Evolutionary conservation across 306 rosid species (phyloP), one percentile per base, ranked within the genome.

Genomic region (Potentilla sterilis): DNA sequence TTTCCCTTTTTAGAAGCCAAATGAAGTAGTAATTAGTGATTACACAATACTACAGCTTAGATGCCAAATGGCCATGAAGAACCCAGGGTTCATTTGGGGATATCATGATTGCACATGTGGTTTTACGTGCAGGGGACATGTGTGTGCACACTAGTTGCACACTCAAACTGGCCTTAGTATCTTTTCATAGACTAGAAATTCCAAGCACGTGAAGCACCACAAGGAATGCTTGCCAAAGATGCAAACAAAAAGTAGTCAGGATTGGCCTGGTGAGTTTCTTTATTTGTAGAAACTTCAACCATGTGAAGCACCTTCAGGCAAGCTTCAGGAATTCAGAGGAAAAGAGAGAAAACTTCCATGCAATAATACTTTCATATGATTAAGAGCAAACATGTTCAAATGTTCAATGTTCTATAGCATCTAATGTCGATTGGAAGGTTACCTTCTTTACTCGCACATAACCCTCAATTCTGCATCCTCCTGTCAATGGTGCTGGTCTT

Each of bases 391-490:
- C 32, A 12, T 16, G 49, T 69, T 35, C 55, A 63, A 57, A 28
- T 28, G 28, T 28, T 28, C 28, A n/a, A n/a, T 51, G 32, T 9
- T 15, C 49, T 75, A 73, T 24, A 15, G 22, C 44, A 66, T 54
- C 61, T 68, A 37, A 48, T 44, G 7, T 54, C 46, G 6, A 32
- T 16, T 52, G 28, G 37, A 75, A 72, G 37, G 49, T 57, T 35
- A 92, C 98, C 97, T 95, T 95, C 85, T 95, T 95, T 77, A 92
- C 97, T 52, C 96, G 98, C 76, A 95, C 96, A 64, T 86, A 82
- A 79, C 98, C 98, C 82, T 92, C 98, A 70, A 95, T 75, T 77
- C 93, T 87, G 81, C 98, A 95, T 57, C 98, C 98, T 72, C 97
- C 97, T 7, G 97, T 54, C 72, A 84, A 75, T 76, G 98, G 98